Base-by-base conservation (phyloP, 768 basidiomycete genomes). In the Termitomyces sp. region DNA sequence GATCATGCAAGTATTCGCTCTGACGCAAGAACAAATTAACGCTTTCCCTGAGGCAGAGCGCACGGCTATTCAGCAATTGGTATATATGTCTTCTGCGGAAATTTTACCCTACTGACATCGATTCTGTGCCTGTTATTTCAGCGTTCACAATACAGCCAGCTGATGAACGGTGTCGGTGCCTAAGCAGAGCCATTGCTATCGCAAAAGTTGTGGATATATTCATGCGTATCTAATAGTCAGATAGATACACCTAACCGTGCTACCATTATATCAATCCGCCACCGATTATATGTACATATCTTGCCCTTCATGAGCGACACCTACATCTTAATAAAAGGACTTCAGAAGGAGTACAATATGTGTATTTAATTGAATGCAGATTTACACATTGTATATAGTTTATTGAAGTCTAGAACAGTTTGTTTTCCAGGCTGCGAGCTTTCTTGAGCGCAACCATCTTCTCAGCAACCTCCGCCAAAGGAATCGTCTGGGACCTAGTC, bases 1-100 rank as follows among this genome's bases (percentile, higher is more conserved):
- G 86, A 68, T 97, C 53, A 79, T 92, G 71, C 93, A 94, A 74
- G 94, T 98, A 0, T 74, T 98, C 32, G 82, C 78, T 59, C 70
- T 98, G 67, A 87, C 88, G 1, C 85, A 78, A 46, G 92, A 90
- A 46, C 93, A 96, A 69, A 90, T 98, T 60, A 86, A 85, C 47
- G 82, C 82, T 8, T 73, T 97, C 49, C 90, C 92, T 29, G 87
- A 90, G 5, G 77, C 79, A 1, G 93, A 96, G 64, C 79, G 88
- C 34, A 79, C 82, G 0, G 87, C 92, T 12, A 92, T 98, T 29
- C 79, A 90, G 70, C 85, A 88, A 68, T 68, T 96, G 69, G 92
- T 94, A 54, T 54, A 22, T 26, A n/a, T 70, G 67, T 31, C 22
- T 50, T 32, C 24, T 13, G 22, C 20, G 51, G 32, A 46, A 34